Base-by-base conservation (phyloP, 2,329 filamentous ascomycete genomes). In the Colletotrichum simmondsii region DNA sequence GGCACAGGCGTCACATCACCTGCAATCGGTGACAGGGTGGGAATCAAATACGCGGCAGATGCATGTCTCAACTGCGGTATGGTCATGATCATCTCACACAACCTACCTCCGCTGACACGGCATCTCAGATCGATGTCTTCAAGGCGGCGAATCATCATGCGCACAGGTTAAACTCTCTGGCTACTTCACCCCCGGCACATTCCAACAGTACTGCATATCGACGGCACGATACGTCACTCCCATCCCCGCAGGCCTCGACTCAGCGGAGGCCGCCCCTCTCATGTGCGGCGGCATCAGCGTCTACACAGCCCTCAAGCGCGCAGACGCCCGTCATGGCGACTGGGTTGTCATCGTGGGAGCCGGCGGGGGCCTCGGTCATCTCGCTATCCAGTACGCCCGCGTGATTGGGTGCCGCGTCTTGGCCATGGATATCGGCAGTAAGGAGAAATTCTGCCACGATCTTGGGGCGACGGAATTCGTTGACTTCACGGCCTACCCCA, bases 271-370 rank as follows among this genome's bases (percentile, higher is more conserved):
- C 10, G 84, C 91, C n/a, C 91, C 92, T 2, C 89, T 93, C 86
- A 84, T 94, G 58, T 93, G 92, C 77, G 92, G 87, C 24, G 92
- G 92, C 11, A 86, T 93, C 46, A 94, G 91, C 0, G 85, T 91
- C 10, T 94, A 87, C 77, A 84, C 85, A 8, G 91, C 92, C 0
- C 78, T 93, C 69, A 84, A 84, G 75, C 65, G 63, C 49, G 73
- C 73, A 42, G 66, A 66, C 10, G 26, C 75, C 28, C 75, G 74
- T 7, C 73, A 75, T 8, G 78, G 78, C 4, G 74, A 79, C 37
- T 79, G 76, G 77, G 72, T 79, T 2, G 75, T 75, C 4, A 68
- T 82, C n/a, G 74, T 75, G 3, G 81, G 79, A n/a, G 80, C 74
- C 2, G 80, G 80, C 2, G 80, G 80, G 28, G 81, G 80, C 1